Conservation (phyloP, 2,329 filamentous ascomycete genomes). For the Sporothrix luriei region DNA sequence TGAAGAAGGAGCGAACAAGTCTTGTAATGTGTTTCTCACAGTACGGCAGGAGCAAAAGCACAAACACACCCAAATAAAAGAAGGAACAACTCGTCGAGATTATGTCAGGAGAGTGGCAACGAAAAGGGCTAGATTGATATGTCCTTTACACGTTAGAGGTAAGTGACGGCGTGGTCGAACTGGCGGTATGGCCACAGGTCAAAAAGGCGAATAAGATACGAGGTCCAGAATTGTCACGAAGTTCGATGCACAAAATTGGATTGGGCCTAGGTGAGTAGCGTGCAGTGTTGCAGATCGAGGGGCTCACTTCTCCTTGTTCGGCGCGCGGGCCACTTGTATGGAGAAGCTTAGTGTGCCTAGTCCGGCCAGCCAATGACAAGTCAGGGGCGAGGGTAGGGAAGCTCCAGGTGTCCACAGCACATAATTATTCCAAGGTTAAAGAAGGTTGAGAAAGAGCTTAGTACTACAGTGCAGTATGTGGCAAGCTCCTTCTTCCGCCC, state of each 20-base stretch:
- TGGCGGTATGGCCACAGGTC: neutral
- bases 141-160: neutral
- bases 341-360: slow-evolving; percentile 15
- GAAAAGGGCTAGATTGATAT: neutral
- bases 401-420: neutral
- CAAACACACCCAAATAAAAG: neutral
- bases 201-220: neutral
- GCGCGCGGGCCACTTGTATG: slow-evolving; percentile 18
- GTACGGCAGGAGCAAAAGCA: neutral
- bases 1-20: neutral
- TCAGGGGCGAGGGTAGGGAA: slow-evolving; percentile 16
- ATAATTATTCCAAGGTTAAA: no score
- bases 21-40: neutral
- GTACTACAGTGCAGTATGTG: neutral
- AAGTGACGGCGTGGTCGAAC: neutral
- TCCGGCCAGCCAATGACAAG: slow-evolving; percentile 5
- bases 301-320: neutral
- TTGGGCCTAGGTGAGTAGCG: neutral
- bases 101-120: neutral
- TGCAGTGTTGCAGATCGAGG: slow-evolving; percentile 26
- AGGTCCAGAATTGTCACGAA: neutral
- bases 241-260: neutral
- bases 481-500: slow-evolving; percentile 3
- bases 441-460: no score
- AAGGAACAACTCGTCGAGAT: neutral